phyloP scores from a whole-genome alignment of 371 early-diverging fungal species.

The Mortierella sp. region DNA sequence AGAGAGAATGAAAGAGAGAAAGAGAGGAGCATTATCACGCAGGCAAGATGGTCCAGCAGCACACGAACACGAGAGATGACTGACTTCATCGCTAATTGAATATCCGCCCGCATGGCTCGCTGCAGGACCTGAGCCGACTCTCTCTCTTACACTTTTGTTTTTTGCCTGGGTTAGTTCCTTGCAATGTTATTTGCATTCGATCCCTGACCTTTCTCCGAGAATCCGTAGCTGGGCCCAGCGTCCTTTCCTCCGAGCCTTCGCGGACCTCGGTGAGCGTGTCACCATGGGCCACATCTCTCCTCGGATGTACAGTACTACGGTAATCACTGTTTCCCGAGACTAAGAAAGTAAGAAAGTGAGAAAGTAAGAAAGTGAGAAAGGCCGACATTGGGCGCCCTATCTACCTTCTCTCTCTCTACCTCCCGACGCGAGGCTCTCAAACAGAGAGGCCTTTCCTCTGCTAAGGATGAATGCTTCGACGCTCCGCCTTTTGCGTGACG shows the following conservation, averaged over 20 bases:
- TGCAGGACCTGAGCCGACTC: constrained; percentile 19
- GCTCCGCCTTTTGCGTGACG: too few relatives aligned
- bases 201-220: too few relatives aligned
- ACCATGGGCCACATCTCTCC: too few relatives aligned
- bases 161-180: constrained; percentile 1
- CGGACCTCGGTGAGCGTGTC: too few relatives aligned
- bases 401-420: neutral
- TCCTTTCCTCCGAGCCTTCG: too few relatives aligned
- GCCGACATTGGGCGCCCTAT: constrained; percentile 4
- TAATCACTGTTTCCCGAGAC: constrained; percentile 1
- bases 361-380: neutral
- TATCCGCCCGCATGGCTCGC: neutral
- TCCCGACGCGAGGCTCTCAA: neutral
- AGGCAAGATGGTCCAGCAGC: neutral
- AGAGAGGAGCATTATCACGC: neutral
- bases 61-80: neutral
- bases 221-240: too few relatives aligned
- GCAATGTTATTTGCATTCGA: neutral
- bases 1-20: neutral
- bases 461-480: too few relatives aligned
- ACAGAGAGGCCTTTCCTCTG: too few relatives aligned
- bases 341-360: neutral
- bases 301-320: too few relatives aligned
- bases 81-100: neutral
- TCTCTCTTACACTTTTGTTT: constrained; percentile 6